Base-by-base conservation (phyloP, 257 asterid species). In the Fraxinus quadrangulata region DNA sequence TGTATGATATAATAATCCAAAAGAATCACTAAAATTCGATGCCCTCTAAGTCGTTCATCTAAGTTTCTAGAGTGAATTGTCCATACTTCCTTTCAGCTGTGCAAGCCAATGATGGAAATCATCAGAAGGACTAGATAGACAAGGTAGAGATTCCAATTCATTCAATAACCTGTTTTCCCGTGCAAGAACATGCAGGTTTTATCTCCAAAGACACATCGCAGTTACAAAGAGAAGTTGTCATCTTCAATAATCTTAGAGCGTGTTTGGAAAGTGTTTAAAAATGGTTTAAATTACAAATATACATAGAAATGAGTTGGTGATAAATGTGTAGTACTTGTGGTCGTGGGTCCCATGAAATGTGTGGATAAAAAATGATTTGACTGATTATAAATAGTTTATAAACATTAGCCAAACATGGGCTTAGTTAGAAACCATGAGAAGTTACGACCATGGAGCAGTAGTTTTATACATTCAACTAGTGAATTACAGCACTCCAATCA, bases 121-220 rank as follows among this genome's bases (percentile, higher is more conserved):
- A 21, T 39, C 33, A 13, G 40, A 77, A 34, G 26, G 70, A 37
- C 73, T 77, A 21, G 70, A 37, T 59, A 67, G 68, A 21, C 68
- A 73, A 47, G 59, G 24, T n/a, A 72, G 61, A 59, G 37, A 45
- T 63, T 70, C 56, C 5, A 51, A 24, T 72, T 49, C 14, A 42
- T 26, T 67, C 59, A 30, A 65, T 47, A 54, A 79, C 59, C 74
- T 9, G 37, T 23, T 85, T 65, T 69, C 16, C 63, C 63, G 10
- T 1, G 10, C 67, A 59, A 59, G 30, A 59, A 26, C 49, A 76
- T 59, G 79, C 83, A 51, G 28, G 28, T 77, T 24, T 77, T 37
- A 21, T 77, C 72, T 63, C 76, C n/a, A 40, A 5, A 67, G 45
- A 72, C 17, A 30, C 9, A 23, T 61, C 11, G 21, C 17, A 37